These are phyloP conservation scores for Endothia cerciana DNA, from an alignment of 2,329 filamentous ascomycete species.

Conservation along the genomic window DNA sequence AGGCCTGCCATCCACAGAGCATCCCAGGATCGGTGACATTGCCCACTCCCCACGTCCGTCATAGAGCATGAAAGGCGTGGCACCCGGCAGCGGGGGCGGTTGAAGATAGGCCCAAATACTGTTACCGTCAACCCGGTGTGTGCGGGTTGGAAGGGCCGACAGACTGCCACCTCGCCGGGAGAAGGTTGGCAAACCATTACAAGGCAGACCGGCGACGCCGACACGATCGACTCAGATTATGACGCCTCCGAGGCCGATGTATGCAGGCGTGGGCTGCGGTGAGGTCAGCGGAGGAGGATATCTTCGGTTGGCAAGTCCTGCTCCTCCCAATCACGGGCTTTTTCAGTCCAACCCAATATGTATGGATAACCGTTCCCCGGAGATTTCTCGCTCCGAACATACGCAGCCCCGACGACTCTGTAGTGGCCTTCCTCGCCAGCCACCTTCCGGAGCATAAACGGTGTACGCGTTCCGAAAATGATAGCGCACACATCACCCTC, in stretches of 20 bases:
- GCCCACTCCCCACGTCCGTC: too few species aligned
- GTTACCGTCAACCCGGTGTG: neutral
- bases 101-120: neutral
- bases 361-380: neutral
- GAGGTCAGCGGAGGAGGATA: neutral
- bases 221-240: neutral
- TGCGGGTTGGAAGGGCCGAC: neutral
- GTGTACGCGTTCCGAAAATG: constrained; percentile 11
- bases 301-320: neutral
- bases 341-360: rapidly evolving
- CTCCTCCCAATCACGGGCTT: neutral
- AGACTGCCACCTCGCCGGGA: neutral
- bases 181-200: neutral
- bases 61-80: neutral
- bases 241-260: neutral
- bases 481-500: constrained; percentile 19
- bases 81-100: neutral
- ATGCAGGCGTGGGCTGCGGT: neutral
- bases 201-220: neutral
- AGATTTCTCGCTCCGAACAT: neutral
- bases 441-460: constrained; percentile 19
- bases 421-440: constrained; percentile 36
- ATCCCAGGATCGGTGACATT: too few species aligned
- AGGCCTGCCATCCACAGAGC: too few species aligned
- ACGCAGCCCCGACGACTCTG: constrained; percentile 41